phyloP scores from a whole-genome alignment of 2,329 filamentous ascomycete genomes.

The Alternaria dauci region DNA sequence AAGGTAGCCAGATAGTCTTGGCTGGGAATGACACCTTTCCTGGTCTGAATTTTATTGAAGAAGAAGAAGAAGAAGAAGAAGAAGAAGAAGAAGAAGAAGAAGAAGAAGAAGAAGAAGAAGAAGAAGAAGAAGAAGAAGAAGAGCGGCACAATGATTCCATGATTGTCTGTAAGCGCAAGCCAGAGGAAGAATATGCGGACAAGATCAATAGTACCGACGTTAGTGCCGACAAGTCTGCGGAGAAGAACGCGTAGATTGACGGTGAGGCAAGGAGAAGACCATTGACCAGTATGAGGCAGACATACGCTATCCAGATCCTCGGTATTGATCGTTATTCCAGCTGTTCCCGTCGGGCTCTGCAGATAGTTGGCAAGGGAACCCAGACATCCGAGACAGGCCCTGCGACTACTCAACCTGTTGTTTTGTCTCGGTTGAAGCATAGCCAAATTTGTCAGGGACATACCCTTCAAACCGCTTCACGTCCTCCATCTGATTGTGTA shows the following conservation, averaged over 20 bases:
- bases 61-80: not conserved
- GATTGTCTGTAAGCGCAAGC: not conserved
- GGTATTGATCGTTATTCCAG: not conserved
- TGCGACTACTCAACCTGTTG: not conserved
- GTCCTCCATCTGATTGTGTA: not conserved
- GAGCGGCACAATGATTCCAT: not conserved
- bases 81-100: no score
- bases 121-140: no score
- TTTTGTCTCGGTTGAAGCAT: not conserved
- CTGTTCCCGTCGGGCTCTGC: not conserved
- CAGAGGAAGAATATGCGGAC: not conserved
- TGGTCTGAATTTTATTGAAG: not conserved
- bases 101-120: no score
- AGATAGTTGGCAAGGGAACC: not conserved
- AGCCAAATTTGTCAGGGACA: not conserved
- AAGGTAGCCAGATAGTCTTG: not conserved
- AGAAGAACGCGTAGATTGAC: not conserved
- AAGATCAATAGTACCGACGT: not conserved
- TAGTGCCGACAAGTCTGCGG: not conserved
- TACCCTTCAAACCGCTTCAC: not conserved
- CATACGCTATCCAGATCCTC: not conserved
- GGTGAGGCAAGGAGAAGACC: not conserved
- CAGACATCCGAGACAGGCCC: not conserved
- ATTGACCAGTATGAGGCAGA: not conserved
- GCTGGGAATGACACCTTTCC: not conserved